Evolutionary conservation across 768 basidiomycete genomes (phyloP).

Genomic region (Lactarius pseudohatsudake): DNA sequence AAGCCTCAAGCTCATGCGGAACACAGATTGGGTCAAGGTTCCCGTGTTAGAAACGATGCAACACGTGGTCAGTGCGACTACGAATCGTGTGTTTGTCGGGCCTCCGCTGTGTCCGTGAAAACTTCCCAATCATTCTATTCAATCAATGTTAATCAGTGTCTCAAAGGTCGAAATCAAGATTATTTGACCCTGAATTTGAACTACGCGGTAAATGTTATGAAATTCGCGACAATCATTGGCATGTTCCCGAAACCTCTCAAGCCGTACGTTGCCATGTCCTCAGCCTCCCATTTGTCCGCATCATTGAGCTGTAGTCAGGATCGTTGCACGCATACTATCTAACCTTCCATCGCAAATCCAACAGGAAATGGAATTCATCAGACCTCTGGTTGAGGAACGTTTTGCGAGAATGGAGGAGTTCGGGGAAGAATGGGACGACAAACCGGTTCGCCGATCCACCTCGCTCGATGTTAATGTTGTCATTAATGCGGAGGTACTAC

Average conservation of each 20-base stretch:
- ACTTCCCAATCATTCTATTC: too few relatives aligned
- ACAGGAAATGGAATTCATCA: not conserved
- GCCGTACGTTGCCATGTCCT: not conserved
- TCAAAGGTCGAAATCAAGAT: not conserved
- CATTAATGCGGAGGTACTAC: conserved; percentile 13
- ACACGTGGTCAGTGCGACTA: too few relatives aligned
- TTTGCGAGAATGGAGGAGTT: not conserved
- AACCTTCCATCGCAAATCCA: conserved; percentile 4
- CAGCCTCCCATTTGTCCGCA: not conserved
- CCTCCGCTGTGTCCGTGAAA: not conserved
- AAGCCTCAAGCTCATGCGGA: too few relatives aligned
- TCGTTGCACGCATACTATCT: not conserved
- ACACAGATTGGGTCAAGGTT: too few relatives aligned
- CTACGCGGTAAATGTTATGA: not conserved
- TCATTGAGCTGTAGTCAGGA: not conserved
- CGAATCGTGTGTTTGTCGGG: not conserved
- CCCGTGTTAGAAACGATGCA: too few relatives aligned
- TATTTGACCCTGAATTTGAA: not conserved
- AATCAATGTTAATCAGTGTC: not conserved
- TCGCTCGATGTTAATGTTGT: not conserved
- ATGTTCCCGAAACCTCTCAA: not conserved
- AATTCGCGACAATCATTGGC: not conserved
- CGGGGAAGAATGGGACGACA: conserved; percentile 13
- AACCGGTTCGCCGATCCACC: conserved; percentile 5
- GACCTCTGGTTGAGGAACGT: conserved; percentile 12